Conservation (phyloP, 2,329 filamentous ascomycete species). For the Epichloe sibirici region DNA sequence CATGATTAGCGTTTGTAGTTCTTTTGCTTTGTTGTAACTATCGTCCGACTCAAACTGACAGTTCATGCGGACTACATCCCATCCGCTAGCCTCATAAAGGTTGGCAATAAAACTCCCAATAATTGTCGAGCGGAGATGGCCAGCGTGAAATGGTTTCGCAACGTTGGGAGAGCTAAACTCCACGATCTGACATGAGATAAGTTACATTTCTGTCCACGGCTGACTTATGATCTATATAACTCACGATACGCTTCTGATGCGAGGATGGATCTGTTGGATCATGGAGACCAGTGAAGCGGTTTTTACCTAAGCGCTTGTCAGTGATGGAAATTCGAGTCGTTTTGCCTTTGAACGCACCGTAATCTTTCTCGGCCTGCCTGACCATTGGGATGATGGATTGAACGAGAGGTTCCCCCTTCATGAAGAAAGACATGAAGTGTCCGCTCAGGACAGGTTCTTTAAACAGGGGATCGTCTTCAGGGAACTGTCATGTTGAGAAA, state of each 20-base stretch:
- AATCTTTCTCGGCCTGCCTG: constrained; percentile 46
- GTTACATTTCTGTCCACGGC: not conserved
- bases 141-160: constrained; percentile 73
- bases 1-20: not conserved
- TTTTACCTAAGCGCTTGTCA: constrained; percentile 38
- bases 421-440: constrained; percentile 68
- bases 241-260: constrained; percentile 46
- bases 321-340: not conserved
- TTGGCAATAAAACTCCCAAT: constrained; percentile 68
- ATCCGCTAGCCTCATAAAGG: constrained; percentile 57
- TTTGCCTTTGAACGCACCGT: constrained; percentile 11
- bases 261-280: constrained; percentile 48
- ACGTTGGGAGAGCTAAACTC: constrained; percentile 83
- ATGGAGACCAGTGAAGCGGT: constrained; percentile 45
- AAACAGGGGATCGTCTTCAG: constrained; percentile 61
- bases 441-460: constrained; percentile 55
- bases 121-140: constrained; percentile 66
- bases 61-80: constrained; percentile 64
- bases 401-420: constrained; percentile 54
- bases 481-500: constrained; percentile 39
- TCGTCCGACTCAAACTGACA: constrained; percentile 11
- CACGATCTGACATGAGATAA: constrained; percentile 36
- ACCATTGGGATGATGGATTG: constrained; percentile 58
- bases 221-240: not conserved
- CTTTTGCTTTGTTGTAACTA: not conserved